Evolutionary conservation across 2,329 filamentous ascomycete genomes (phyloP).

Genomic region (Calonectria multiphialidica): DNA sequence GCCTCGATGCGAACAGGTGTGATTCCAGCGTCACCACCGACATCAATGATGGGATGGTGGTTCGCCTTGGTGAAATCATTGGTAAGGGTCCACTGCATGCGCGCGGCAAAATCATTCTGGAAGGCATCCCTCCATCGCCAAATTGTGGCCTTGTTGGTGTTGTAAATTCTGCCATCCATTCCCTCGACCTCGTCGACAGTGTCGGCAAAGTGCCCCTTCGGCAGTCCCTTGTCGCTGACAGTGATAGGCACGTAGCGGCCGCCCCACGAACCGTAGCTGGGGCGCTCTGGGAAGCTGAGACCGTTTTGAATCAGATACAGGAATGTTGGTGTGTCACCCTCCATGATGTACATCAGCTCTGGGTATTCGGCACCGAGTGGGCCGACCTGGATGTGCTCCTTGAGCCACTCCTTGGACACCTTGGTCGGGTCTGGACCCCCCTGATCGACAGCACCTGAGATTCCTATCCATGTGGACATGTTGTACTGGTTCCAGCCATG

Average conservation of each 20-base stretch:
- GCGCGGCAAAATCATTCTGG: constrained; percentile 57
- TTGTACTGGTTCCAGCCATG: constrained; percentile 69
- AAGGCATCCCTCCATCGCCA: constrained; percentile 57
- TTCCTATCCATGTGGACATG: constrained; percentile 67
- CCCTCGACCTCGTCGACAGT: constrained; percentile 41
- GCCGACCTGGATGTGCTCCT: constrained; percentile 63
- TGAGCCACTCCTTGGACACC: constrained; percentile 63
- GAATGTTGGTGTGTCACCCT: constrained; percentile 64
- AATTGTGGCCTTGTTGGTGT: constrained; percentile 50
- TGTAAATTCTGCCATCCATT: constrained; percentile 40
- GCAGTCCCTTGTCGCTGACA: constrained; percentile 33
- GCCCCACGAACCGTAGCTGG: constrained; percentile 62
- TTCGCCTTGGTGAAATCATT: constrained; percentile 50
- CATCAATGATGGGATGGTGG: constrained; percentile 59
- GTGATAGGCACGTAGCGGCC: constrained; percentile 57
- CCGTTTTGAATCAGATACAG: constrained; percentile 52
- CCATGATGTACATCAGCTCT: constrained; percentile 61
- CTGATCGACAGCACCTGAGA: constrained; percentile 53
- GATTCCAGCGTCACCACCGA: constrained; percentile 54
- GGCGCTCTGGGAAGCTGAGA: constrained; percentile 57
- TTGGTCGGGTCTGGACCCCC: constrained; percentile 56
- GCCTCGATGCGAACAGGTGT: constrained; percentile 53
- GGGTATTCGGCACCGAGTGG: constrained; percentile 58
- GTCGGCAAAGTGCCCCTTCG: constrained; percentile 39
- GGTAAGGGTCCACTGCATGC: constrained; percentile 54